Evolutionary conservation across 148 eudicot genomes (phyloP).

Genomic region (Euryodendron excelsum): DNA sequence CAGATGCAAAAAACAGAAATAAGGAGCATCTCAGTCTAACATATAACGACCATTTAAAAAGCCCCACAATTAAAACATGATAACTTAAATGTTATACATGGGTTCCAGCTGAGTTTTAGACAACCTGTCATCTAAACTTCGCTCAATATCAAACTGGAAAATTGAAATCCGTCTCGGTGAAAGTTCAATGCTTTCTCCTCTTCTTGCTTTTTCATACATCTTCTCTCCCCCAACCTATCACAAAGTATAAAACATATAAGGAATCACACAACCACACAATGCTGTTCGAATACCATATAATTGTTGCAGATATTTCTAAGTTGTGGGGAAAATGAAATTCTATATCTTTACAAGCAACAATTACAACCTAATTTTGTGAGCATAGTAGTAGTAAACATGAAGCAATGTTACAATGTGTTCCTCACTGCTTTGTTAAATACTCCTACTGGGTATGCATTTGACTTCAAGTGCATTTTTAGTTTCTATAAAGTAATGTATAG

Average conservation of each 20-base stretch:
- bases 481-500: too few relatives aligned
- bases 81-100: not conserved
- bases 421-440: too few relatives aligned
- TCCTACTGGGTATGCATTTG: not conserved
- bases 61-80: not conserved
- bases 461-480: not conserved
- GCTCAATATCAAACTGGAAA: slow-evolving; percentile 80
- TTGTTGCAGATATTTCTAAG: not conserved
- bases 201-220: slow-evolving; percentile 98
- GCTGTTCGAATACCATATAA: not conserved
- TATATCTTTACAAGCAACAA: not conserved
- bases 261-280: not conserved
- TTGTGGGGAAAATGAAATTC: not conserved
- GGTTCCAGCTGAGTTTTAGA: not conserved
- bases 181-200: slow-evolving; percentile 97
- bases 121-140: slow-evolving; percentile 98
- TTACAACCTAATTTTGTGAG: not conserved
- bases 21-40: not conserved
- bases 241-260: not conserved
- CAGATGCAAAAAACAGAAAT: not conserved
- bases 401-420: too few relatives aligned
- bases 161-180: slow-evolving; percentile 92
- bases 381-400: too few relatives aligned
- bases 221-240: slow-evolving; percentile 90
- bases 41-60: not conserved